Evolutionary conservation across 441 rosid species (phyloP).

Genomic region (Corymbia calophylla): DNA sequence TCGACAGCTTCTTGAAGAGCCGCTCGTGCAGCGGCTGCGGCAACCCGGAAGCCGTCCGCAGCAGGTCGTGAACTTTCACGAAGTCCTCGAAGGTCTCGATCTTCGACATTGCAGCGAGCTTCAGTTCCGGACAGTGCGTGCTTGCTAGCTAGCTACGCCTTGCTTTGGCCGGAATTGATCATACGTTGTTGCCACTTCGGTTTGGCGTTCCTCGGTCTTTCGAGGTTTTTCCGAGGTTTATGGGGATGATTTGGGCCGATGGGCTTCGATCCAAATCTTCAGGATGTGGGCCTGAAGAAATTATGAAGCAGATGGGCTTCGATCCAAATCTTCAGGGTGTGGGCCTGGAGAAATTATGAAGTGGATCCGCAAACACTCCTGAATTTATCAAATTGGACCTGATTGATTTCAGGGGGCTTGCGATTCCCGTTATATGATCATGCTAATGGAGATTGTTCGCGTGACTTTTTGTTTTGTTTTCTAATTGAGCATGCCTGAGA

Average conservation of each 20-base stretch:
- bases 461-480: too few relatives aligned
- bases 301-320: not conserved
- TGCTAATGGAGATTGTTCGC: not conserved
- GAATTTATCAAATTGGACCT: not conserved
- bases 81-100: constrained; percentile 67
- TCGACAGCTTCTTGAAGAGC: constrained; percentile 60
- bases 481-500: too few relatives aligned
- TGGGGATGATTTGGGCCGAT: not conserved
- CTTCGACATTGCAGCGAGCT: not conserved
- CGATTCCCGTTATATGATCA: not conserved
- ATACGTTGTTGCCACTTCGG: not conserved
- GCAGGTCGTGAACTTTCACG: constrained; percentile 65
- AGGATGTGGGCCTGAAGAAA: not conserved
- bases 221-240: not conserved
- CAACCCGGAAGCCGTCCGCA: constrained; percentile 76
- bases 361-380: not conserved
- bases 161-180: not conserved
- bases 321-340: not conserved
- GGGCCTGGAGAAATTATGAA: not conserved
- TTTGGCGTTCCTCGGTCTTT: not conserved
- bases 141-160: not conserved
- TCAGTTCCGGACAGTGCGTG: not conserved
- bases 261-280: not conserved
- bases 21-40: constrained; percentile 55
- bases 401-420: not conserved